Evolutionary conservation across 805 yeast genomes (phyloP), one percentile per base, ranked within the genome.

Genomic region (Wickerhamomyces tratensis): DNA sequence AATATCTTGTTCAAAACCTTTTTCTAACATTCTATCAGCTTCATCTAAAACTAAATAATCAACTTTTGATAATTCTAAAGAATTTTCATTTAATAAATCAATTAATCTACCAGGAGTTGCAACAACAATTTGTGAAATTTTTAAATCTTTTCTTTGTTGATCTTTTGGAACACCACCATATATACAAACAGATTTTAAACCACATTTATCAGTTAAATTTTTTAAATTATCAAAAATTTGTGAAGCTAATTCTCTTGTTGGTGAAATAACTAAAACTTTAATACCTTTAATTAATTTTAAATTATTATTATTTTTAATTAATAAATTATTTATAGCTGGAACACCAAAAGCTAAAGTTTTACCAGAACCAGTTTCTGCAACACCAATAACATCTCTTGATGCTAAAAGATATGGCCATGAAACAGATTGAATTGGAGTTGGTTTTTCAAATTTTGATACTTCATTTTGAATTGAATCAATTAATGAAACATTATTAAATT

Each of bases 31-130:
- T 68, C 99, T 78, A 63, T 93, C 99, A 35, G 98, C 99, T 69
- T 93, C 99, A 63, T 93, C 99, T 39, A 93, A 71, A 25, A 93
- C 93, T 50, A 93, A 70, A 60, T 86, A 89, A 46, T 80, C 74
- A 31, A 91, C 82, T 9, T 69, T 59, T 11, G 76, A 66, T 47
- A 89, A 69, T 50, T 80, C 76, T 36, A 86, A 79, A 33, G 89
- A 74, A 12, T 95, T 95, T 58, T 91, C 98, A 46, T 88, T 82
- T 52, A 91, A 69, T 56, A 93, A 71, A 68, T 93, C 99, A 45
- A 88, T 72, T 56, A 93, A 71, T 63, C 99, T 79, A 51, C 99
- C 99, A n/a, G 98, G 98, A 4, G 98, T 93, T 31, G 98, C 98
- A 53, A 93, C 86, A 20, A 91, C 91, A 46, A 87, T 79, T 51